These are phyloP conservation scores for Anacardium occidentale DNA, from an alignment of 345 rosid genomes.

Conservation along the genomic window DNA sequence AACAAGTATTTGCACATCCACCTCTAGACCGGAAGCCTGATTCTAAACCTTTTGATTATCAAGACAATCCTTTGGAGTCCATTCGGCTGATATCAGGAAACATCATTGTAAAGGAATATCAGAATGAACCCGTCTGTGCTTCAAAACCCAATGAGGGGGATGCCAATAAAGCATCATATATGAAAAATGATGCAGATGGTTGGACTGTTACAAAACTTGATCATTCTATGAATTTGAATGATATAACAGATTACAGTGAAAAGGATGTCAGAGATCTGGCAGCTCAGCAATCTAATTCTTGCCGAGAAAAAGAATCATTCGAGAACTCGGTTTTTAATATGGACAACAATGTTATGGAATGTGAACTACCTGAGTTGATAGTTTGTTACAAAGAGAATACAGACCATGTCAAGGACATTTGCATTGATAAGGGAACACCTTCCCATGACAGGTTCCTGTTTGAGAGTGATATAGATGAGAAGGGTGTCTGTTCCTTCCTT, in stretches of 20 bases:
- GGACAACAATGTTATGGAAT: constrained; percentile 57
- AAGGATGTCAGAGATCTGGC: constrained; percentile 23
- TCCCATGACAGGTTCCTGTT: constrained; percentile 54
- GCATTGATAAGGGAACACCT: constrained; percentile 70
- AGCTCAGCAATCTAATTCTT: constrained; percentile 19
- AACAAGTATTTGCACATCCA: constrained; percentile 37
- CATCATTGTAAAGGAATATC: constrained; percentile 30
- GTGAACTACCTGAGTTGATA: constrained; percentile 58
- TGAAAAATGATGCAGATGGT: constrained; percentile 22
- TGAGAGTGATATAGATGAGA: constrained; percentile 34
- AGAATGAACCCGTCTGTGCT: constrained; percentile 19
- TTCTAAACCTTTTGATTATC: constrained; percentile 33
- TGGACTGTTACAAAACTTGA: constrained; percentile 27
- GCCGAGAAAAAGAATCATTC: constrained; percentile 24
- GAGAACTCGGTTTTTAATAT: constrained; percentile 41
- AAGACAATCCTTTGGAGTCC: constrained; percentile 36
- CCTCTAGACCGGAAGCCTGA: constrained; percentile 33
- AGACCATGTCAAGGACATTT: constrained; percentile 69
- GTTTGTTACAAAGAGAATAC: constrained; percentile 65
- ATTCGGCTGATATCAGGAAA: constrained; percentile 32
- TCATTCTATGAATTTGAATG: constrained; percentile 21
- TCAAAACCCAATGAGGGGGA: constrained; percentile 27
- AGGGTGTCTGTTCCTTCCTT: constrained; percentile 14
- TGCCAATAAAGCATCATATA: constrained; percentile 17
- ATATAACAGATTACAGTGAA: constrained; percentile 24